Conservation (phyloP, 2,329 filamentous ascomycete genomes). For the Myriosclerotinia scirpicola region DNA sequence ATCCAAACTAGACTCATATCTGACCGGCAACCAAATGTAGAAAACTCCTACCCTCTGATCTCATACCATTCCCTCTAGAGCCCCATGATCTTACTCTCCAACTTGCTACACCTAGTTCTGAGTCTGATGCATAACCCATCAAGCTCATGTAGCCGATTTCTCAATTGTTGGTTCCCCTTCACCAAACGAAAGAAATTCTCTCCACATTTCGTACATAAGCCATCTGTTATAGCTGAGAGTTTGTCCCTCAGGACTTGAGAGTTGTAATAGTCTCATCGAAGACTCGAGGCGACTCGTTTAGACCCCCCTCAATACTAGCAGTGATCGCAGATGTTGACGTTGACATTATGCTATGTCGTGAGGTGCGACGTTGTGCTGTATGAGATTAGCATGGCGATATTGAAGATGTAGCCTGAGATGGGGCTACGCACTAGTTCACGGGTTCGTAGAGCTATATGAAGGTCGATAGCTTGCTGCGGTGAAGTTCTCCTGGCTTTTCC, state of each 20-base stretch:
- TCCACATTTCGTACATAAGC: not conserved
- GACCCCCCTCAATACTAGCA: not conserved
- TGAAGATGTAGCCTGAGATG: not conserved
- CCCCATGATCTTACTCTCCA: not conserved
- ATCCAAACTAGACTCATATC: not conserved
- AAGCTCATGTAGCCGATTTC: not conserved
- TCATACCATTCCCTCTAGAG: not conserved
- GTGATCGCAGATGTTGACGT: not conserved
- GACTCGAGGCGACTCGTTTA: not conserved
- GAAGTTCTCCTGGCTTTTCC: not conserved
- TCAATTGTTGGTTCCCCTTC: constrained; percentile 1
- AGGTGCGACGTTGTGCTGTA: constrained; percentile 2
- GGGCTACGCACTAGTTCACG: not conserved
- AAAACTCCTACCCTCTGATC: not conserved
- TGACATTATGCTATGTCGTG: not conserved
- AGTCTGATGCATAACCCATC: constrained; percentile 13
- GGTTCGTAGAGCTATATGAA: not conserved
- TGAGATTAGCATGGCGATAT: not conserved
- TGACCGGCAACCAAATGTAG: not conserved
- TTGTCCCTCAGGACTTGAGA: not conserved
- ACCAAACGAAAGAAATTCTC: constrained; percentile 3
- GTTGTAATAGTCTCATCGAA: not conserved
- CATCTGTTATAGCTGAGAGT: not conserved
- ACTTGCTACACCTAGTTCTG: not conserved
- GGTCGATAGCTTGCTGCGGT: not conserved